Evolutionary conservation across 805 yeast species (phyloP).

Genomic region (Wickerhamomyces bisporus): DNA sequence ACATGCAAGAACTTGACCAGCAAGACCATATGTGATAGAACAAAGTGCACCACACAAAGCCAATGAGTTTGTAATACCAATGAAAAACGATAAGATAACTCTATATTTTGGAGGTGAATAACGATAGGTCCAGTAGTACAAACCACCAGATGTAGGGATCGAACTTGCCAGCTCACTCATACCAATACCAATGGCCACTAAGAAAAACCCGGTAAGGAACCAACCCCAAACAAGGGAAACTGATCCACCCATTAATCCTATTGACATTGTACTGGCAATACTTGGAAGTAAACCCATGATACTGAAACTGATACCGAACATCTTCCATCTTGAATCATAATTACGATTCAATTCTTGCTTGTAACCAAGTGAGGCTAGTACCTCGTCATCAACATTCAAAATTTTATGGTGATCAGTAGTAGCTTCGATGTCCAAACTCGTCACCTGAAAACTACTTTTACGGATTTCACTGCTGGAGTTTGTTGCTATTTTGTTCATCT

Average conservation of each 20-base stretch:
- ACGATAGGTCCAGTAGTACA: slow-evolving; percentile 57
- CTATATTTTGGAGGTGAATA: slow-evolving; percentile 49
- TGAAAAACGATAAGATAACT: slow-evolving; percentile 48
- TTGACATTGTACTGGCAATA: slow-evolving; percentile 45
- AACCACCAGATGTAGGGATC: slow-evolving; percentile 67
- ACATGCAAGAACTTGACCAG: slow-evolving; percentile 48
- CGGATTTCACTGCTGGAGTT: not conserved
- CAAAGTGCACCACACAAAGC: slow-evolving; percentile 60
- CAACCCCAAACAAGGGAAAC: slow-evolving; percentile 63
- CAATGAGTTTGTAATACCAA: slow-evolving; percentile 62
- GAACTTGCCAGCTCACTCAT: slow-evolving; percentile 60
- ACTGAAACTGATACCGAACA: slow-evolving; percentile 61
- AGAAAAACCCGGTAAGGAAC: slow-evolving; percentile 50
- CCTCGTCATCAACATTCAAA: slow-evolving; percentile 9
- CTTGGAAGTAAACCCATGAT: slow-evolving; percentile 64
- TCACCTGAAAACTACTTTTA: no score
- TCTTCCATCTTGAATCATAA: slow-evolving; percentile 47
- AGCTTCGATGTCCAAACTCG: not conserved
- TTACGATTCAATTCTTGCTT: slow-evolving; percentile 58
- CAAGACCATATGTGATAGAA: slow-evolving; percentile 61
- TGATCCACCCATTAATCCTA: slow-evolving; percentile 54
- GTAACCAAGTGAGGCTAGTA: slow-evolving; percentile 44
- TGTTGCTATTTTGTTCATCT: no score
- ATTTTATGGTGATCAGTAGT: no score
- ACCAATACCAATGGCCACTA: slow-evolving; percentile 47